These are phyloP conservation scores for Lotmaria passim DNA, from an alignment of 208 protist genomes.

Conservation along the genomic window DNA sequence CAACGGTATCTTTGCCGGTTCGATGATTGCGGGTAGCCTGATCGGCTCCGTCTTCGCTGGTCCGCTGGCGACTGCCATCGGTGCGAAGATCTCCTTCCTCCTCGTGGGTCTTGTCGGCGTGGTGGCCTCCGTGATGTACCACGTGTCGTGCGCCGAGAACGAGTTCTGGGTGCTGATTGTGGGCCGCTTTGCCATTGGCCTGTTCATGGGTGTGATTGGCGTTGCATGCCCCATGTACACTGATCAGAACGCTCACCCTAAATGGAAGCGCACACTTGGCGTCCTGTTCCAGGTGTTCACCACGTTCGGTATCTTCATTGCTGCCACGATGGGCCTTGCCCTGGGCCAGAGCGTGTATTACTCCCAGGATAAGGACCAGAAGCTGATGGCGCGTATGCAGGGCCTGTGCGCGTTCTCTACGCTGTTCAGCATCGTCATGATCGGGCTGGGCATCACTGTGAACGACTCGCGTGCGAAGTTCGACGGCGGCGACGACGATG, in stretches of 20 bases:
- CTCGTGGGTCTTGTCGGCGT: constrained; percentile 59
- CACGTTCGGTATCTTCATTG: constrained; percentile 86
- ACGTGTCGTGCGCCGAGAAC: constrained; percentile 51
- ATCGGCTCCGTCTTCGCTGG: constrained; percentile 78
- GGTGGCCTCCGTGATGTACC: constrained; percentile 65
- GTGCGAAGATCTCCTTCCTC: constrained; percentile 64
- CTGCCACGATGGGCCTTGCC: constrained; percentile 63
- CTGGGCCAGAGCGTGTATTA: constrained; percentile 55
- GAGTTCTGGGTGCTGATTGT: constrained; percentile 77
- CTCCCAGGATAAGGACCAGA: constrained; percentile 34
- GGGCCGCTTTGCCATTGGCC: constrained; percentile 76
- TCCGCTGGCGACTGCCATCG: constrained; percentile 44
- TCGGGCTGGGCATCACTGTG: constrained; percentile 45
- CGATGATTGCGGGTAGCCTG: constrained; percentile 84
- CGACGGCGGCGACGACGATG: constrained; percentile 21
- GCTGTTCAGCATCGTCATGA: constrained; percentile 54
- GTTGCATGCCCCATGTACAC: constrained; percentile 82
- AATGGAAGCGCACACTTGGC: constrained; percentile 63
- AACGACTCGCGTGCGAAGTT: constrained; percentile 32
- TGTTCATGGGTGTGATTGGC: constrained; percentile 62
- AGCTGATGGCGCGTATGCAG: constrained; percentile 68
- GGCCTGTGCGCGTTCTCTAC: constrained; percentile 72
- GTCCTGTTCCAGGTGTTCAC: constrained; percentile 85
- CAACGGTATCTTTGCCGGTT: constrained; percentile 78
- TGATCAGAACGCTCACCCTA: constrained; percentile 65